Evolutionary conservation across 2,329 filamentous ascomycete species (phyloP), one percentile per base, ranked within the genome.

Genomic region (Epicoccum sorghinum): DNA sequence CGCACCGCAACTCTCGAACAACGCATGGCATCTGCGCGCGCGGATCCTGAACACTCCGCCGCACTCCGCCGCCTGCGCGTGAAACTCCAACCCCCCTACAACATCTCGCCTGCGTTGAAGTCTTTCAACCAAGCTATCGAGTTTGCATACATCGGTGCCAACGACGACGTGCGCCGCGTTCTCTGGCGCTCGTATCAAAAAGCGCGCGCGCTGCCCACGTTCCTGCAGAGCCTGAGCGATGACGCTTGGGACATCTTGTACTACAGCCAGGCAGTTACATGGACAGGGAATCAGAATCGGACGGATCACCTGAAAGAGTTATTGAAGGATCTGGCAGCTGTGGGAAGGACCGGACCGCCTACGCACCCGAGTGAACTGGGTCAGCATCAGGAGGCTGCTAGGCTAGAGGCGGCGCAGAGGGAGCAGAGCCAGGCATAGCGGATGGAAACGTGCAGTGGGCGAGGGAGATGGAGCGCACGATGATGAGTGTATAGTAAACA

Each of bases 181-280:
- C 55, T 75, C 5, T 75, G 73, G 73, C 67, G 71, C 39, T 50
- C 66, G 1, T 75, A 75, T 47, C 59, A 60, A 35, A 69, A 68
- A 39, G 72, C 70, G 4, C 67, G 71, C 3, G 45, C 56, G 2
- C 55, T 73, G 10, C 72, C 72, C 1, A 72, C 66, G 1, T 66
- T 75, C 10, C 44, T 75, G 7, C 57, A 65, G n/a, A 69, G 57
- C 13, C 45, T 75, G 7, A 64, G 65, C 12, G 66, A 72, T 18
- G 69, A 74, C 30, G 69, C 70, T 3, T 75, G 73, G 73, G 73
- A 75, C 39, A 66, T 75, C 7, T 30, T 75, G 38, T 75, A 71
- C 47, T 75, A 75, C 37, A 71, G 65, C 1, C 73, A 75, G 44
- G 72, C 72, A 2, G 71, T 74, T 5, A 72, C 64, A 7, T 75